These are phyloP conservation scores for Phytophthora sp. DNA, from an alignment of 352 stramenopile species.

Conservation along the genomic window DNA sequence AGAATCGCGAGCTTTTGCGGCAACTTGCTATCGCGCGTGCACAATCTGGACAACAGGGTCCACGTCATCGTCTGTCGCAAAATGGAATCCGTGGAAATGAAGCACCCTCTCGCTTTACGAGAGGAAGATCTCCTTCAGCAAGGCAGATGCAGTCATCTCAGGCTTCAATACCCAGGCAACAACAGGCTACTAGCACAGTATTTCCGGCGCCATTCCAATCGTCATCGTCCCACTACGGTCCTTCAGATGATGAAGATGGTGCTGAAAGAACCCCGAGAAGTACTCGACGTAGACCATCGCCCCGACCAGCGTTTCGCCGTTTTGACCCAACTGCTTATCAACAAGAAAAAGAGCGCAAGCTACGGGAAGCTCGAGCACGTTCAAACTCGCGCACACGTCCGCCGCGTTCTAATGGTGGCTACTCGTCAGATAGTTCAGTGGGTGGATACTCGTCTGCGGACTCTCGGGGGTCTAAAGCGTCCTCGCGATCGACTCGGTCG, in stretches of 20 bases:
- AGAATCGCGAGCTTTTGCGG: slow-evolving; percentile 77
- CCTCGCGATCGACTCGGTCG: slow-evolving; percentile 46
- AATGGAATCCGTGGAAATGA: slow-evolving; percentile 13
- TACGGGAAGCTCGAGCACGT: slow-evolving; percentile 42
- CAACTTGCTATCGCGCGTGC: slow-evolving; percentile 71
- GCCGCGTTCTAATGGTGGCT: slow-evolving; percentile 39
- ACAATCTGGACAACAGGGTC: slow-evolving; percentile 33
- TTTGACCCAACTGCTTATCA: slow-evolving; percentile 89
- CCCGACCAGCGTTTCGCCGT: slow-evolving; percentile 50
- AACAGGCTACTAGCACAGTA: slow-evolving; percentile 10
- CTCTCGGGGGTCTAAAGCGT: slow-evolving; percentile 61
- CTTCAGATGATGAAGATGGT: slow-evolving; percentile 39
- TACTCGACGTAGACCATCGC: slow-evolving; percentile 12
- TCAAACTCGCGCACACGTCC: slow-evolving; percentile 35
- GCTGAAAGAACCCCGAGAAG: slow-evolving; percentile 3
- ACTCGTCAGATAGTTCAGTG: slow-evolving; percentile 67
- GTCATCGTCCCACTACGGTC: slow-evolving; percentile 27
- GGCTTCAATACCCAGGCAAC: neutral
- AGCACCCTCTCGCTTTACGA: slow-evolving; percentile 10
- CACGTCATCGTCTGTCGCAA: slow-evolving; percentile 12
- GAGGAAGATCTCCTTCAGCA: slow-evolving; percentile 11
- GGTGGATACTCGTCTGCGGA: slow-evolving; percentile 72
- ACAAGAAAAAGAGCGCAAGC: slow-evolving; percentile 67
- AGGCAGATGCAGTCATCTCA: slow-evolving; percentile 3
- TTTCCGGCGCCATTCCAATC: slow-evolving; percentile 32